phyloP scores from a whole-genome alignment of 495 filamentous ascomycete species.

The Hypoxylon perforatum region DNA sequence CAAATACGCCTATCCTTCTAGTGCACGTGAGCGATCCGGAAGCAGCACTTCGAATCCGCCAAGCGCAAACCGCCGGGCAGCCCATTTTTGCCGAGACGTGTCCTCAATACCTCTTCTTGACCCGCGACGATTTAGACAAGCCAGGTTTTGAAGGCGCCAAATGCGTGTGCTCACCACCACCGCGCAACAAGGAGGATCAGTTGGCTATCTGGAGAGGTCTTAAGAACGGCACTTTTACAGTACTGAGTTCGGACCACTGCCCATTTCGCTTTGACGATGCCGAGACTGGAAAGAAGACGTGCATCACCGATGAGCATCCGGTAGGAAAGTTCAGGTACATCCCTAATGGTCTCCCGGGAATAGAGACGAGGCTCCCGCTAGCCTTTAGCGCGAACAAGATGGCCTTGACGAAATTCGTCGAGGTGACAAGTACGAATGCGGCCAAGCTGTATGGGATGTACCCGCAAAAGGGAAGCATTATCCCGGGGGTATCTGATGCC shows the following conservation, averaged over 20 bases:
- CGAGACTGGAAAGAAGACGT: conserved; percentile 60
- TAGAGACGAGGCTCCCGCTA: conserved; percentile 68
- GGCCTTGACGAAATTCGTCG: conserved; percentile 65
- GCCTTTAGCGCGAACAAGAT: conserved; percentile 60
- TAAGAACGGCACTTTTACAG: conserved; percentile 62
- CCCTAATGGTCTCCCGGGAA: conserved; percentile 69
- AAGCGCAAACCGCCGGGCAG: conserved; percentile 65
- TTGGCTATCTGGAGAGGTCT: conserved; percentile 58
- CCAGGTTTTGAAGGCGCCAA: conserved; percentile 66
- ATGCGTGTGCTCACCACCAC: conserved; percentile 62
- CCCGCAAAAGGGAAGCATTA: conserved; percentile 64
- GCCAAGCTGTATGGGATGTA: conserved; percentile 71
- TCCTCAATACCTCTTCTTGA: conserved; percentile 73
- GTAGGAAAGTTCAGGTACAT: conserved; percentile 63
- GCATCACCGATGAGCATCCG: conserved; percentile 55
- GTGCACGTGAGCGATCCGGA: conserved; percentile 67
- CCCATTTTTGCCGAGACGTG: conserved; percentile 73
- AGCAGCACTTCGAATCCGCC: conserved; percentile 63
- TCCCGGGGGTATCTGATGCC: conserved; percentile 65
- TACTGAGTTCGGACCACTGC: conserved; percentile 66
- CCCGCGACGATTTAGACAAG: conserved; percentile 59
- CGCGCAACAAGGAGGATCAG: conserved; percentile 52
- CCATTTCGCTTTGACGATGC: conserved; percentile 63
- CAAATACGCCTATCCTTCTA: conserved; percentile 64
- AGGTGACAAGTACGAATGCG: conserved; percentile 66